Evolutionary conservation across 2,329 filamentous ascomycete genomes (phyloP), one percentile per base, ranked within the genome.

Genomic region (Colletotrichum agaves): DNA sequence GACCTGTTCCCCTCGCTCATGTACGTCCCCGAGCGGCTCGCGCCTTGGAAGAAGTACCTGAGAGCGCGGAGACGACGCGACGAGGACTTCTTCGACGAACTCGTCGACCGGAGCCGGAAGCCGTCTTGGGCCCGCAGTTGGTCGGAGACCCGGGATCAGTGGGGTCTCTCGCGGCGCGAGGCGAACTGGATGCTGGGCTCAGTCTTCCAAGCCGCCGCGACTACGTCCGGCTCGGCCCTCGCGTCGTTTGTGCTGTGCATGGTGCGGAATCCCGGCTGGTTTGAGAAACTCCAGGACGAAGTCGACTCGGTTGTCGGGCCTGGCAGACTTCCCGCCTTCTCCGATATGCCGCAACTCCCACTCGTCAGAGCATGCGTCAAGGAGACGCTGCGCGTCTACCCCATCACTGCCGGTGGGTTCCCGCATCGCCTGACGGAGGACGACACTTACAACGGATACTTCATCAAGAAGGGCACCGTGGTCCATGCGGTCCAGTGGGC

Each of bases 401-500:
- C 84, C 19, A 84, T 87, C 33, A 47, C 41, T 6, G 46, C 55
- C 3, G 12, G 69, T 76, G 82, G 82, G 4, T 84, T 87, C 5
- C 83, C 85, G 0, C 85, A 87, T 66, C 82, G 83, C 0, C 75
- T 81, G 6, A 83, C 83, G 58, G 78, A 81, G 50, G 84, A 86
- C 61, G 84, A 87, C 67, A 78, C 84, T 23, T 87, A 85, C 63
- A 75, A 82, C 2, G 85, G 84, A 0, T 86, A 83, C 69, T 81
- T 83, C 72, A 83, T 87, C 33, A 81, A 81, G 0, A 82, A 81
- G 52, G 84, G 84, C 3, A 81, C 84, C 1, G 82, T 83, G 0
- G 81, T 87, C 19, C 80, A 87, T 58, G 82, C 85, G 1, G 73
- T 86, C 19, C 83, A 85, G 75, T 87, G 82, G 81, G 80, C 77